Evolutionary conservation across 1,284 basidiomycete species (phyloP), one percentile per base, ranked within the genome.

Genomic region (Vanrija pseudolonga): DNA sequence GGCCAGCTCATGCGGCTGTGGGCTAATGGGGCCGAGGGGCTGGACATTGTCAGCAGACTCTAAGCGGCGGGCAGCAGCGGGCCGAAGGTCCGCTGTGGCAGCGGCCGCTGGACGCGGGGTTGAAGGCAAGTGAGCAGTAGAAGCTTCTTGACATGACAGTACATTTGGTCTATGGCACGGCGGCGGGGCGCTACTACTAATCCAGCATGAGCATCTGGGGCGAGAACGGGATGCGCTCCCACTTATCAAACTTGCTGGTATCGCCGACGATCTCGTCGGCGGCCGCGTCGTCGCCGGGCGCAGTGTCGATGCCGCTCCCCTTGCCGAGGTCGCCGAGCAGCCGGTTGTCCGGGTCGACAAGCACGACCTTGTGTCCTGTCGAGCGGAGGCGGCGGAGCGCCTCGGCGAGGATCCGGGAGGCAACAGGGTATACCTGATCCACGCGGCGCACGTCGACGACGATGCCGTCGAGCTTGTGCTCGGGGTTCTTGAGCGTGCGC

Each of bases 1-100:
- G 85, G 87, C 24, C 80, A 85, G 38, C 72, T 89, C 57, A 83
- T 89, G 48, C 76, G 80, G 38, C 81, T 84, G 45, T 89, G 87
- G 87, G 85, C 81, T 0, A 73, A 80, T 39, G 81, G 82, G 3
- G 43, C 55, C 3, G 49, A 56, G 9, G 69, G 61, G 9, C 20
- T 73, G 15, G 69, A 75, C 22, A 53, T 70, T 32, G 70, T 72
- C 8, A 67, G 66, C 50, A 63, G 62, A 53, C 53, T 73, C 20
- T 73, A 65, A 12, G 12, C 32, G 32, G 4, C 5, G n/a, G n/a
- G n/a, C n/a, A n/a, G n/a, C n/a, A n/a, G n/a, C n/a, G n/a, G n/a
- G n/a, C n/a, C n/a, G n/a, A n/a, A n/a, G n/a, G n/a, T n/a, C n/a
- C n/a, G n/a, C n/a, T n/a, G n/a, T n/a, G n/a, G n/a, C n/a, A n/a